These are phyloP conservation scores for Aspergillus steynii DNA, from an alignment of 495 filamentous ascomycete genomes.

Conservation along the genomic window DNA sequence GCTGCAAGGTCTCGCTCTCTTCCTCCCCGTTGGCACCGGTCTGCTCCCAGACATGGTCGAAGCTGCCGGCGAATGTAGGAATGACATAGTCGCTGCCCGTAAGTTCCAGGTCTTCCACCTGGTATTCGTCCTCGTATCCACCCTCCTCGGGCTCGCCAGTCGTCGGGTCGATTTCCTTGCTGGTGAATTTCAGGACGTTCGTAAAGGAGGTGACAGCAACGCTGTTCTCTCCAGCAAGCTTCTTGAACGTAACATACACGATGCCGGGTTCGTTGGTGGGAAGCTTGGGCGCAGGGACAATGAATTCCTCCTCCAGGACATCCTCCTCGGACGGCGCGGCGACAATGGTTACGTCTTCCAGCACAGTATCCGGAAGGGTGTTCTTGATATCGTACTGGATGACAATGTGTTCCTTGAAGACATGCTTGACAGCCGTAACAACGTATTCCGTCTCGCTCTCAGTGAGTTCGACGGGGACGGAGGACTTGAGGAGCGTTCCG, in stretches of 20 bases:
- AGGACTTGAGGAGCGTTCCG: constrained; percentile 87
- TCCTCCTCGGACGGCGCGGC: constrained; percentile 85
- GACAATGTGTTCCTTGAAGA: constrained; percentile 95
- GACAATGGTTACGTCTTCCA: constrained; percentile 88
- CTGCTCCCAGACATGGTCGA: constrained; percentile 96
- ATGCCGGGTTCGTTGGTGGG: constrained; percentile 81
- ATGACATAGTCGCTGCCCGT: constrained; percentile 90
- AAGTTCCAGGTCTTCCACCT: constrained; percentile 92
- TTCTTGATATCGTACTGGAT: constrained; percentile 98
- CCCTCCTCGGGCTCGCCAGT: constrained; percentile 87
- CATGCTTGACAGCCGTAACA: constrained; percentile 89
- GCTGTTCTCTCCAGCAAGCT: constrained; percentile 64
- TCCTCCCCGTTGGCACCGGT: constrained; percentile 86
- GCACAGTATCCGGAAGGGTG: constrained; percentile 83
- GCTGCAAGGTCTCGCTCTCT: constrained; percentile 85
- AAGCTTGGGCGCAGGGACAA: constrained; percentile 82
- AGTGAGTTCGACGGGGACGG: constrained; percentile 80
- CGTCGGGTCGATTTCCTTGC: constrained; percentile 96
- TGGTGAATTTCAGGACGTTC: constrained; percentile 94
- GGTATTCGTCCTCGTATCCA: constrained; percentile 97
- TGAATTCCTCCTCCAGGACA: constrained; percentile 81
- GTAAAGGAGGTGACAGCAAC: constrained; percentile 80
- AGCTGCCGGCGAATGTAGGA: constrained; percentile 90
- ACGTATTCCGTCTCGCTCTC: constrained; percentile 98
- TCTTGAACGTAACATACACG: constrained; percentile 93